phyloP scores from a whole-genome alignment of 345 rosid genomes.

The Stellera chamaejasme region DNA sequence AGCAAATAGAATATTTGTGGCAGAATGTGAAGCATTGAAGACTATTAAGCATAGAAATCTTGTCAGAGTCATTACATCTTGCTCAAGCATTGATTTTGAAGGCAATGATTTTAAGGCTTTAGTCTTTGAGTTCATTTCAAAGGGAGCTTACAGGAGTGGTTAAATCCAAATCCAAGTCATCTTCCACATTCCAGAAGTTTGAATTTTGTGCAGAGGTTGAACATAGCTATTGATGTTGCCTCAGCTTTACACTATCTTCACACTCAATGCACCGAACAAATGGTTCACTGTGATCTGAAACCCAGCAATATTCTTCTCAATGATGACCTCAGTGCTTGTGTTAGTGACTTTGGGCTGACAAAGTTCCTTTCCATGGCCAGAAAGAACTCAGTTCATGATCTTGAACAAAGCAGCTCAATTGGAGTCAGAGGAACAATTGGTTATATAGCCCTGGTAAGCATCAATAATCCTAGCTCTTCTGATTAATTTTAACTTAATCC shows the following conservation, averaged over 20 bases:
- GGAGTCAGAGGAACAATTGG: constrained; percentile 18
- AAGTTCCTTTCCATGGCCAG: neutral
- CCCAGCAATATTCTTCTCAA: constrained; percentile 13
- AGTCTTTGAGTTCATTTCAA: constrained; percentile 10
- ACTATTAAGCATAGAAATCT: constrained; percentile 35
- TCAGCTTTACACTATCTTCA: constrained; percentile 15
- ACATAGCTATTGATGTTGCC: constrained; percentile 8
- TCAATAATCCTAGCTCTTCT: neutral
- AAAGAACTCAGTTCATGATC: neutral
- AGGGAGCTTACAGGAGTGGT: constrained; percentile 15
- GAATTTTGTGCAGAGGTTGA: neutral
- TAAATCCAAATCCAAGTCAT: neutral
- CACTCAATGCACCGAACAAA: constrained; percentile 3
- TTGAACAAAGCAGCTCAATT: constrained; percentile 5
- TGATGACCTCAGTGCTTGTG: constrained; percentile 5
- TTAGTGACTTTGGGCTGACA: constrained; percentile 9
- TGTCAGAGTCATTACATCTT: constrained; percentile 20
- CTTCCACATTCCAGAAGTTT: neutral
- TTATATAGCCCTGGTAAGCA: constrained; percentile 21
- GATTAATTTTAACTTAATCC: neutral
- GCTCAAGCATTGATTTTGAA: neutral
- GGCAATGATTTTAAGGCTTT: constrained; percentile 9
- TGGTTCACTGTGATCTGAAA: constrained; percentile 22
- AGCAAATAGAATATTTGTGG: constrained; percentile 34
- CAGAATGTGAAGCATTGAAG: constrained; percentile 35